These are phyloP conservation scores for Thelonectria olida DNA, from an alignment of 2,329 filamentous ascomycete genomes.

Conservation along the genomic window DNA sequence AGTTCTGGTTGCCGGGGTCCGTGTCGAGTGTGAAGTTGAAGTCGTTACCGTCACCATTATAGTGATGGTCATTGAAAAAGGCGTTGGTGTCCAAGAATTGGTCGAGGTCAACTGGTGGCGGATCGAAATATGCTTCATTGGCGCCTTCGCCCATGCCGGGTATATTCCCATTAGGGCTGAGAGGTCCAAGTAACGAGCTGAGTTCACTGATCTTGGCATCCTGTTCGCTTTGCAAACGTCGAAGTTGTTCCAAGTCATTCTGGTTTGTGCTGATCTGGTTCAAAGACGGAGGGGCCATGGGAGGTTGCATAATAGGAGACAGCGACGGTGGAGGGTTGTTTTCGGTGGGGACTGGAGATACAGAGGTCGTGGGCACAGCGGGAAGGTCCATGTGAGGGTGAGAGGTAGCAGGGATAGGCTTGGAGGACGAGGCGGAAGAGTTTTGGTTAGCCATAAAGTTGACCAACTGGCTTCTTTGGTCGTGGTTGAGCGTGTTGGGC, in stretches of 20 bases:
- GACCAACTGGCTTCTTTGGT: conserved; percentile 67
- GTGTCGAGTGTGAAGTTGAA: conserved; percentile 62
- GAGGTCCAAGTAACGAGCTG: conserved; percentile 76
- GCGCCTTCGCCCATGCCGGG: conserved; percentile 68
- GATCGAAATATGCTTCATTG: conserved; percentile 46
- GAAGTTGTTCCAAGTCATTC: conserved; percentile 80
- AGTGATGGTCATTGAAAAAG: conserved; percentile 49
- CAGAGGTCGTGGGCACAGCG: conserved; percentile 31
- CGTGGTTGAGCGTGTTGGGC: conserved; percentile 62
- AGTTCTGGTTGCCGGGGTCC: conserved; percentile 31
- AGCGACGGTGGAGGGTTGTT: conserved; percentile 48
- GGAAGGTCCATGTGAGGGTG: conserved; percentile 27
- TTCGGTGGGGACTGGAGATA: conserved; percentile 39
- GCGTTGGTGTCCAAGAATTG: conserved; percentile 60
- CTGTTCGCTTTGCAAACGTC: conserved; percentile 82
- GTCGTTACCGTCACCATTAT: conserved; percentile 55
- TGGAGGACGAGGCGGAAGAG: conserved; percentile 36
- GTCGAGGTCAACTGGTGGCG: conserved; percentile 57
- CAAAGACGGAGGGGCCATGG: conserved; percentile 60
- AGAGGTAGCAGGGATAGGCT: conserved; percentile 30
- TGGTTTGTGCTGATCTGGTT: conserved; percentile 74
- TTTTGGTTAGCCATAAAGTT: conserved; percentile 65
- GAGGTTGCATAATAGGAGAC: conserved; percentile 59
- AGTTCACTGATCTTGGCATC: conserved; percentile 80
- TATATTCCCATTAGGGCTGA: conserved; percentile 82